phyloP scores from a whole-genome alignment of 805 yeast genomes.

The Candida verbasci region DNA sequence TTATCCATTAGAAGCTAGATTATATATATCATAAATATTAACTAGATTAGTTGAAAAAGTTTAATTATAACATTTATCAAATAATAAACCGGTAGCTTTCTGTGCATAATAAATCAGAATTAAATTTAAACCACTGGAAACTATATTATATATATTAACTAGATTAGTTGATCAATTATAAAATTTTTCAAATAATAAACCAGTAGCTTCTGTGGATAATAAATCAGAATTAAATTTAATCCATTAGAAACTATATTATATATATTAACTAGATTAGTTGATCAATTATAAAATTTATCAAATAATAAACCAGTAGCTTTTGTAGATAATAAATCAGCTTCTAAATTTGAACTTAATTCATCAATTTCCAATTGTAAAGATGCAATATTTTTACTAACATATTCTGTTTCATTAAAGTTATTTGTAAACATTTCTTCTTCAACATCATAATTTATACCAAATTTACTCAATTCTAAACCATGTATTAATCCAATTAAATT shows the following conservation, averaged over 20 bases:
- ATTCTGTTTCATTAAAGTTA: slow-evolving; percentile 7
- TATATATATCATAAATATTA: slow-evolving; percentile 24
- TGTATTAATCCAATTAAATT: slow-evolving; percentile 21
- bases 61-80: slow-evolving; percentile 19
- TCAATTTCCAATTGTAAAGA: slow-evolving; percentile 11
- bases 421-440: slow-evolving; percentile 22
- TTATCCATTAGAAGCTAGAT: slow-evolving; percentile 10
- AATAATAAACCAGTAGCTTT: slow-evolving; percentile 22
- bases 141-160: slow-evolving; percentile 37
- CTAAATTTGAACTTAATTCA: slow-evolving; percentile 9
- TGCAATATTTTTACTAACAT: neutral
- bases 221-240: slow-evolving; percentile 38
- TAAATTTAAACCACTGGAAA: slow-evolving; percentile 44
- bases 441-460: slow-evolving; percentile 23
- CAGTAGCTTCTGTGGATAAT: slow-evolving; percentile 23
- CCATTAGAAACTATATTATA: slow-evolving; percentile 47
- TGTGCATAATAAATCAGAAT: slow-evolving; percentile 30
- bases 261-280: slow-evolving; percentile 22
- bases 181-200: slow-evolving; percentile 21
- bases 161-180: slow-evolving; percentile 12
- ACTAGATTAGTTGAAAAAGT: slow-evolving; percentile 16
- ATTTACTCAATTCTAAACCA: slow-evolving; percentile 23
- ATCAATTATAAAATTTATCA: slow-evolving; percentile 18
- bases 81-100: slow-evolving; percentile 21
- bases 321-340: slow-evolving; percentile 24